phyloP scores from a whole-genome alignment of 164 flowering plant genomes.

The Cinnamomum chago region DNA sequence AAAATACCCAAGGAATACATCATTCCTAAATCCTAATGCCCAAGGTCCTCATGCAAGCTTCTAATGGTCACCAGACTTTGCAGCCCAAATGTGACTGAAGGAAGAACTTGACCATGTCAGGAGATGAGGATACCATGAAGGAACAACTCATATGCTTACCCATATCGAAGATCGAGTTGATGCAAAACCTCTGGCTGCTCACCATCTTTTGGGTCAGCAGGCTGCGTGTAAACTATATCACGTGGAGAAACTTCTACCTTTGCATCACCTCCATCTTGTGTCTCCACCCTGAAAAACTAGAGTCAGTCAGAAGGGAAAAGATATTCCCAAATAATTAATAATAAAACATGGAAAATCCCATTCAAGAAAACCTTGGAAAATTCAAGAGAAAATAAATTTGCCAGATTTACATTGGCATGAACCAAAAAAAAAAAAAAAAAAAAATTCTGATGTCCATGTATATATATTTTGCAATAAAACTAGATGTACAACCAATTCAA shows the following conservation, averaged over 20 bases:
- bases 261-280: conserved; percentile 99
- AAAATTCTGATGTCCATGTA: too few relatives aligned
- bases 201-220: conserved; percentile 64
- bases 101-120: too few relatives aligned
- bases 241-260: conserved; percentile 95
- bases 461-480: too few relatives aligned
- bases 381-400: too few relatives aligned
- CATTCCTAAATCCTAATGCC: not conserved
- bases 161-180: conserved; percentile 92
- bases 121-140: not conserved
- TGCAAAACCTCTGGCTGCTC: conserved; percentile 66
- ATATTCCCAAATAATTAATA: not conserved
- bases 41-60: not conserved
- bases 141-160: conserved; percentile 40
- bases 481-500: not conserved
- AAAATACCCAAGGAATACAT: too few relatives aligned
- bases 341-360: not conserved
- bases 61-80: too few relatives aligned
- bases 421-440: too few relatives aligned
- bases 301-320: conserved; percentile 9
- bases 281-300: conserved; percentile 67
- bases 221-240: conserved; percentile 78
- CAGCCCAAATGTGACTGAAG: too few relatives aligned
- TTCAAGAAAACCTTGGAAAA: too few relatives aligned
- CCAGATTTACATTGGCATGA: too few relatives aligned